A percentile compares a stretch with the other conserved stretches of the same genome.
Conservation (phyloP, 352 stramenopile genomes). For the Plasmopara viticola region DNA sequence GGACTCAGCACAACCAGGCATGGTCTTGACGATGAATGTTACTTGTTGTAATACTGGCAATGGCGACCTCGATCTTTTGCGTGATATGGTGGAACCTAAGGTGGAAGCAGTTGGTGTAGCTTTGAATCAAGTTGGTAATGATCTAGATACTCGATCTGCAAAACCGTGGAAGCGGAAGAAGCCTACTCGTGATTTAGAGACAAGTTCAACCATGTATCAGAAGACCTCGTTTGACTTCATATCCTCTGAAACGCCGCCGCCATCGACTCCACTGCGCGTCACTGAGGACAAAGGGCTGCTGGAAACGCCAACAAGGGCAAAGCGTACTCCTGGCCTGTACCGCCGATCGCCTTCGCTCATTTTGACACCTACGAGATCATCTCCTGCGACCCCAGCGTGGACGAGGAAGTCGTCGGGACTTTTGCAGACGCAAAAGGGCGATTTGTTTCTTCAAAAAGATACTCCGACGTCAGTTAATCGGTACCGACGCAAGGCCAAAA, state of each 20-base stretch:
- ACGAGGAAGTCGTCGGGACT: slow-evolving; percentile 5
- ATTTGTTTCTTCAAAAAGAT: not conserved
- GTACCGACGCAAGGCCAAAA: slow-evolving; percentile 20
- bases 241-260: not conserved
- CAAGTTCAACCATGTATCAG: not conserved
- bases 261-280: slow-evolving; percentile 11
- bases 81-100: not conserved
- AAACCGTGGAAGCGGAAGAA: slow-evolving; percentile 18
- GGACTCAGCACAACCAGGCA: slow-evolving; percentile 1
- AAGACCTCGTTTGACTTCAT: slow-evolving; percentile 5
- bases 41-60: slow-evolving; percentile 19
- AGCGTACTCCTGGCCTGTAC: slow-evolving; percentile 6
- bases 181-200: not conserved
- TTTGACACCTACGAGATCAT: slow-evolving; percentile 19
- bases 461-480: slow-evolving; percentile 10
- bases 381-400: slow-evolving; percentile 13
- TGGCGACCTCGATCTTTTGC: slow-evolving; percentile 13
- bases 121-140: not conserved
- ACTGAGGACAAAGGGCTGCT: slow-evolving; percentile 8
- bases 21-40: slow-evolving; percentile 21
- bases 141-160: not conserved
- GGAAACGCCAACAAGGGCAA: slow-evolving; percentile 17
- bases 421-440: slow-evolving; percentile 7
- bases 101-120: not conserved
- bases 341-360: slow-evolving; percentile 15